phyloP scores from a whole-genome alignment of 257 asterid genomes.

The Solanum acaule region DNA sequence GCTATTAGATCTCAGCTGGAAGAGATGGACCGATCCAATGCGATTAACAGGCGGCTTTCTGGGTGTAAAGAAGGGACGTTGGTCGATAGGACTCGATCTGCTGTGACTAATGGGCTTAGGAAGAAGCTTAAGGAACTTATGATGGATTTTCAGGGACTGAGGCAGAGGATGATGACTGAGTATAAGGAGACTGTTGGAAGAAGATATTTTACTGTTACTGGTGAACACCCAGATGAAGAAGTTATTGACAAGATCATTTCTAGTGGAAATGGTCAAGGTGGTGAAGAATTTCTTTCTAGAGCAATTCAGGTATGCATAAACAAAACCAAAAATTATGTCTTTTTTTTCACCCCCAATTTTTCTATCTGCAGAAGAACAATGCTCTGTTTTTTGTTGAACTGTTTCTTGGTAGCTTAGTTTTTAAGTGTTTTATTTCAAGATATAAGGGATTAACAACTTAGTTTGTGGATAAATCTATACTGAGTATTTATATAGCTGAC shows the following conservation, averaged over 20 bases:
- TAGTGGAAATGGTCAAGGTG: conserved; percentile 52
- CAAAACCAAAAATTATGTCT: not conserved
- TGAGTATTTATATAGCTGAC: not conserved
- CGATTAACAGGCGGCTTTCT: conserved; percentile 43
- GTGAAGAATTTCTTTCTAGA: conserved; percentile 68
- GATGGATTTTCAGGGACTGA: conserved; percentile 87
- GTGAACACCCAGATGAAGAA: conserved; percentile 63
- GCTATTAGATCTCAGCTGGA: conserved; percentile 48
- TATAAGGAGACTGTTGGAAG: conserved; percentile 82
- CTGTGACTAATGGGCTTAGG: conserved; percentile 88
- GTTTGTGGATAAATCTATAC: not conserved
- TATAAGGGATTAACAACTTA: not conserved
- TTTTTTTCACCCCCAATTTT: not conserved
- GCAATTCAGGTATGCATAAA: conserved; percentile 57
- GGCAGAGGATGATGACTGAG: conserved; percentile 91
- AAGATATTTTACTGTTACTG: conserved; percentile 76
- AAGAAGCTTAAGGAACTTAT: conserved; percentile 91
- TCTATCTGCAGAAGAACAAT: not conserved
- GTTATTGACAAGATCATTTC: conserved; percentile 74
- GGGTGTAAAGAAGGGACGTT: conserved; percentile 73
- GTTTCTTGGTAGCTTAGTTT: not conserved
- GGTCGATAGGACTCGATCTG: conserved; percentile 59
- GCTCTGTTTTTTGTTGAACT: not conserved
- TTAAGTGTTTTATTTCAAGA: not conserved
- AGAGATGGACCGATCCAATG: conserved; percentile 83